A percentile compares a stretch with the other conserved stretches of the same genome.
These are phyloP conservation scores for Wallemia mellicola DNA, from an alignment of 1,284 basidiomycete genomes.

Conservation along the genomic window DNA sequence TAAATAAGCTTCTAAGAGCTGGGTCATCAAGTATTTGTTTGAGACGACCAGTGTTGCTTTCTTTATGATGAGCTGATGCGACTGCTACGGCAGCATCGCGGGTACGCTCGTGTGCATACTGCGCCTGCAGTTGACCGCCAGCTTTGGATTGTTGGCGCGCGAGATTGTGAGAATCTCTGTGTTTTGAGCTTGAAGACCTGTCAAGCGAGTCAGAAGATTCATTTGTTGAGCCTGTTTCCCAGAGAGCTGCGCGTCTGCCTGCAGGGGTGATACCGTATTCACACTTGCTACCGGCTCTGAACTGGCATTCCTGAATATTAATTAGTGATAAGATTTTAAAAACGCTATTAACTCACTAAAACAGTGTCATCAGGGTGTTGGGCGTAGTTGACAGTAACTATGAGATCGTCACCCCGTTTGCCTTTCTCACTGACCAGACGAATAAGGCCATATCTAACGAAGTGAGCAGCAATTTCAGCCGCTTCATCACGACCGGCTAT, in stretches of 20 bases:
- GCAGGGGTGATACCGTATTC: neutral
- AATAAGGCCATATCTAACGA: constrained; percentile 81
- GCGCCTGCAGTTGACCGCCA: neutral
- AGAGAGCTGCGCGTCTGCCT: neutral
- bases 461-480: constrained; percentile 86
- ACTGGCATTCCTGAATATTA: neutral
- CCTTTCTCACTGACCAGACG: constrained; percentile 30
- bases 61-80: constrained; percentile 24
- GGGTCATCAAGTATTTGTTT: constrained; percentile 82
- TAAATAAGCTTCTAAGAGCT: constrained; percentile 58
- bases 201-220: neutral
- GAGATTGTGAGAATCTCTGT: neutral
- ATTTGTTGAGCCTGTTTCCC: neutral
- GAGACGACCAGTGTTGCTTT: constrained; percentile 69
- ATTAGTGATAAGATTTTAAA: neutral
- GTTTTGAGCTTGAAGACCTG: neutral
- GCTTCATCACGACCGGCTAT: constrained; percentile 88
- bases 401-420: constrained; percentile 7
- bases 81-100: constrained; percentile 21
- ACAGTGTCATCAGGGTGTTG: neutral
- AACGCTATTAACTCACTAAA: neutral
- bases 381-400: neutral
- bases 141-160: neutral
- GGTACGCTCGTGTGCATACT: neutral
- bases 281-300: neutral